phyloP scores from a whole-genome alignment of 441 rosid species.

The Adansonia grandidieri region DNA sequence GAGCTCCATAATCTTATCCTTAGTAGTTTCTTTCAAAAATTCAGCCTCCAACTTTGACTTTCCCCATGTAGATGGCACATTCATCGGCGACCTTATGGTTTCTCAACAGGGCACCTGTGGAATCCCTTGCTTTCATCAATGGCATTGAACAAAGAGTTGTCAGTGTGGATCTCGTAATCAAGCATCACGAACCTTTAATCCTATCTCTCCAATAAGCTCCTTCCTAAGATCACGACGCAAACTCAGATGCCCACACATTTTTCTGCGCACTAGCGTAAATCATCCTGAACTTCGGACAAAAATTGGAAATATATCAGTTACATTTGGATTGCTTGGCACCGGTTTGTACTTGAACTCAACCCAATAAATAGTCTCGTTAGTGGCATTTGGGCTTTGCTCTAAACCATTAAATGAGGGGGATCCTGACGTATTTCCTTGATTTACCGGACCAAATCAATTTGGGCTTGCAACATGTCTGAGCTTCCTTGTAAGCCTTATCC shows the following conservation, averaged over 20 bases:
- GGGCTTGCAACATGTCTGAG: slow-evolving; percentile 70
- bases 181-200: slow-evolving; percentile 70
- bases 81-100: slow-evolving; percentile 91
- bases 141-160: slow-evolving; percentile 72
- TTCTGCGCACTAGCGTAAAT: slow-evolving; percentile 97
- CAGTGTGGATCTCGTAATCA: slow-evolving; percentile 85
- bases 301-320: slow-evolving; percentile 93
- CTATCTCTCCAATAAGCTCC: slow-evolving; percentile 70
- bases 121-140: slow-evolving; percentile 85
- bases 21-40: slow-evolving; percentile 85
- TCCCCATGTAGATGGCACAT: slow-evolving; percentile 89
- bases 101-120: slow-evolving; percentile 81
- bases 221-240: slow-evolving; percentile 81
- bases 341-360: slow-evolving; percentile 91
- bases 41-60: slow-evolving; percentile 81
- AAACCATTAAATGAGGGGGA: slow-evolving; percentile 66
- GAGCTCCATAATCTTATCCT: slow-evolving; percentile 90
- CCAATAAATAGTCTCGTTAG: slow-evolving; percentile 94
- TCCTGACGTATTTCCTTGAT: slow-evolving; percentile 72
- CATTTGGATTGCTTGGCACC: slow-evolving; percentile 48
- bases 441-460: slow-evolving; percentile 85
- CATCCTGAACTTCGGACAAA: slow-evolving; percentile 86
- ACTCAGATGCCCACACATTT: slow-evolving; percentile 94
- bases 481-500: slow-evolving; percentile 86
- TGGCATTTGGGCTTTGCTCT: slow-evolving; percentile 66